These are phyloP conservation scores for Trichoderma oligosporum DNA, from an alignment of 2,329 filamentous ascomycete genomes.

Conservation along the genomic window DNA sequence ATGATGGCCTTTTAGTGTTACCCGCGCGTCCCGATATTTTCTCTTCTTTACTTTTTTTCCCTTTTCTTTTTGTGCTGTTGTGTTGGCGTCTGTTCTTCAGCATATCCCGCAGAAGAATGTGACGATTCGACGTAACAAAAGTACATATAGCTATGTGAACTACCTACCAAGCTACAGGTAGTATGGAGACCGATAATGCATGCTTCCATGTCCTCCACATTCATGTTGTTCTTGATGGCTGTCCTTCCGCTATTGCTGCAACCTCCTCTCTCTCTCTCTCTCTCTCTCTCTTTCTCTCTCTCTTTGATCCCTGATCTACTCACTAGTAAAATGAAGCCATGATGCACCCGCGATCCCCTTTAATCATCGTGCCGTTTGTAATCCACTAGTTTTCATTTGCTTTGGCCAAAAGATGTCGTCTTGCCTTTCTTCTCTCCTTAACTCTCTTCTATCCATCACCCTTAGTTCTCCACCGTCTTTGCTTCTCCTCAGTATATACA, in stretches of 20 bases:
- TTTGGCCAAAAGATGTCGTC: neutral
- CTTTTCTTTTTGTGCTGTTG: neutral
- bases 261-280: neutral
- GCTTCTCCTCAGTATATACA: too few species aligned
- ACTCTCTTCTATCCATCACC: neutral
- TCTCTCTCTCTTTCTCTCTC: neutral
- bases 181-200: neutral
- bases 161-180: neutral
- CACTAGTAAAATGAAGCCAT: slow-evolving; percentile 5
- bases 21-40: slow-evolving; percentile 18
- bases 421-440: neutral
- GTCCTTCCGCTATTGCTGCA: neutral
- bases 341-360: slow-evolving; percentile 6
- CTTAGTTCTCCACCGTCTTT: neutral
- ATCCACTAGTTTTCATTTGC: neutral
- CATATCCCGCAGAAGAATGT: slow-evolving; percentile 15
- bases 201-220: neutral
- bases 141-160: too few species aligned
- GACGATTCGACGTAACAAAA: neutral
- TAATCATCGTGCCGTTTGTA: neutral
- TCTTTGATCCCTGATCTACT: slow-evolving; percentile 4
- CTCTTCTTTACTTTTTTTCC: too few species aligned
- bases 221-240: neutral
- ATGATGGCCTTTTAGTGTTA: slow-evolving; percentile 16
- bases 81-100: slow-evolving; percentile 1